Conservation (phyloP, 2,329 filamentous ascomycete genomes). For the Phialophora macrospora region DNA sequence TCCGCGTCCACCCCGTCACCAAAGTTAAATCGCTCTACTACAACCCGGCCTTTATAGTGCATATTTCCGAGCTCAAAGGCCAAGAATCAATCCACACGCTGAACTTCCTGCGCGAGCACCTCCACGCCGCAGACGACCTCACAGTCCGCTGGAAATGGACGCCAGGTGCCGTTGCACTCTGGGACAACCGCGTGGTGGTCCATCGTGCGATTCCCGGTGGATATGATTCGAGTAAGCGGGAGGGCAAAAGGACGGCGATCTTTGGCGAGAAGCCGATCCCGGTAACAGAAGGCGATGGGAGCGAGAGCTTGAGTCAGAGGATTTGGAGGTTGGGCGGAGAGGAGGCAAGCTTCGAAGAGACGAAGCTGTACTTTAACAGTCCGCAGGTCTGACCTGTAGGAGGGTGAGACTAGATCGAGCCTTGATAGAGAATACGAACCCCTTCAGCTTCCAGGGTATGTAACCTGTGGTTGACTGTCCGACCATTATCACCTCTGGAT, state of each 20-base stretch:
- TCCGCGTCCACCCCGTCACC: constrained; percentile 40
- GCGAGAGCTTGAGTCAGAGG: constrained; percentile 23
- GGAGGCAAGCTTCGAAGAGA: constrained; percentile 16
- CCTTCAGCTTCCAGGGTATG: not conserved
- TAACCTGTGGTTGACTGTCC: not conserved
- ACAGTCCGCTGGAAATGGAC: constrained; percentile 36
- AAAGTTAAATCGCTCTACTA: constrained; percentile 38
- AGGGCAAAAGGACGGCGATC: constrained; percentile 38
- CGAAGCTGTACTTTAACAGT: constrained; percentile 25
- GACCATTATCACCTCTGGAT: not conserved
- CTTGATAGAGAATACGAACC: not conserved
- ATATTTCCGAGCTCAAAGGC: constrained; percentile 38
- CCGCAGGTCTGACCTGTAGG: constrained; percentile 10
- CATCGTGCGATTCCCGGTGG: constrained; percentile 38
- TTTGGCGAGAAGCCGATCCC: constrained; percentile 32
- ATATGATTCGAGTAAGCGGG: constrained; percentile 35
- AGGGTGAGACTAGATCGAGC: not conserved
- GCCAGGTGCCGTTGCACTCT: constrained; percentile 35
- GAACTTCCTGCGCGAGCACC: constrained; percentile 38
- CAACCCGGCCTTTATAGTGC: constrained; percentile 37
- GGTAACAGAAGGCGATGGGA: constrained; percentile 13
- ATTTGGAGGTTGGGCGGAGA: constrained; percentile 20
- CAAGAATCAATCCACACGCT: constrained; percentile 36
- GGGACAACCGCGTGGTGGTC: constrained; percentile 38
- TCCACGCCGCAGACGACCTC: constrained; percentile 36